These are phyloP conservation scores for Coleophoma crateriformis DNA, from an alignment of 2,329 filamentous ascomycete species.

Conservation along the genomic window DNA sequence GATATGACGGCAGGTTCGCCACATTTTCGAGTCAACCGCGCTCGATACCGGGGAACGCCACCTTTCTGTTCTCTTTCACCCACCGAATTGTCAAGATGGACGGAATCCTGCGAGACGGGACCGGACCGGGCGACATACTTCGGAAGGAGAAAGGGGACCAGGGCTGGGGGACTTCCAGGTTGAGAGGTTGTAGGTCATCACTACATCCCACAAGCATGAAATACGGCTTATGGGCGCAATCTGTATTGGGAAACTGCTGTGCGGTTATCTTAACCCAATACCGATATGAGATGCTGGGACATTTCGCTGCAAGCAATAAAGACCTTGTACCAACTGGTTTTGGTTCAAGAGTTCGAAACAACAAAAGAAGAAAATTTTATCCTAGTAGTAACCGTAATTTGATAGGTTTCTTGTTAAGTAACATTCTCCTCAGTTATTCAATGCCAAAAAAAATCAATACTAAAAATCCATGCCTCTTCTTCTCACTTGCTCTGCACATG, in stretches of 20 bases:
- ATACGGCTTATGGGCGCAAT: not conserved
- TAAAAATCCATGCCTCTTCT: no score
- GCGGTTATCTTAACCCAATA: not conserved
- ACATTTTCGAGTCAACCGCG: slow-evolving; percentile 8
- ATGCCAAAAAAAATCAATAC: no score
- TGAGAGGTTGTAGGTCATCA: slow-evolving; percentile 22
- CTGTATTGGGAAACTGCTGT: not conserved
- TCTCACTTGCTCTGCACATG: no score
- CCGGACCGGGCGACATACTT: slow-evolving; percentile 7
- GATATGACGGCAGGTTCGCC: slow-evolving; percentile 10
- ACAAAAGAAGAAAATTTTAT: not conserved
- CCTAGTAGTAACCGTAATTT: not conserved
- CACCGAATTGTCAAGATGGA: slow-evolving; percentile 2
- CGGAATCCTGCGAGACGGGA: slow-evolving; percentile 9
- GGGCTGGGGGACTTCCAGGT: not conserved
- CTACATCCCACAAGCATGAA: slow-evolving; percentile 16
- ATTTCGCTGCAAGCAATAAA: not conserved
- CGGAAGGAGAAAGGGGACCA: slow-evolving; percentile 2
- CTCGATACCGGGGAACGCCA: not conserved
- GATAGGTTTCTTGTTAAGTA: no score
- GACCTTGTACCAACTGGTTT: not conserved
- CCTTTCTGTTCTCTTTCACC: slow-evolving; percentile 7
- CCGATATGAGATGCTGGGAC: slow-evolving; percentile 3
- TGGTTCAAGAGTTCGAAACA: not conserved
- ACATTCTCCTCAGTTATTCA: no score